A percentile compares a stretch with the other conserved stretches of the same genome.
phyloP scores from a whole-genome alignment of 2,329 filamentous ascomycete species.

The Fusarium poae region DNA sequence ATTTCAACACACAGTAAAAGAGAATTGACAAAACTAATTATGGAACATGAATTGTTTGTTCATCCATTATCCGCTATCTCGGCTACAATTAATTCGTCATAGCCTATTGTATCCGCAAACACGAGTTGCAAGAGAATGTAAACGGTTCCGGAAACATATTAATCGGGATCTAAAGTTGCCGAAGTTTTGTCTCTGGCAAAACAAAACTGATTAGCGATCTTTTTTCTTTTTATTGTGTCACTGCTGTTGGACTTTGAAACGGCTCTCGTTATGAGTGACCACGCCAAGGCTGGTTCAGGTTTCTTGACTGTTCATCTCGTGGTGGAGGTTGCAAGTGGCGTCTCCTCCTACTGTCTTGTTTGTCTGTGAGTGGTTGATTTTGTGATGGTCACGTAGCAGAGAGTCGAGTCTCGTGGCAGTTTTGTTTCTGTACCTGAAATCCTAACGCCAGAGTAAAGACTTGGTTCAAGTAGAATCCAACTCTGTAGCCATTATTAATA shows the following conservation, averaged over 20 bases:
- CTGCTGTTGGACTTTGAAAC: constrained; percentile 33
- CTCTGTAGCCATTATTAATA: constrained; percentile 9
- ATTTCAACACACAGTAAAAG: constrained; percentile 17
- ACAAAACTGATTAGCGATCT: constrained; percentile 8
- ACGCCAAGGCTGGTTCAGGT: constrained; percentile 38
- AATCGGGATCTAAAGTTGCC: constrained; percentile 36
- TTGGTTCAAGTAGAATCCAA: neutral
- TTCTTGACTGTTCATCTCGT: constrained; percentile 19
- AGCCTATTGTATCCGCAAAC: constrained; percentile 7
- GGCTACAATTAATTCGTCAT: constrained; percentile 20
- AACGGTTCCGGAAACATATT: constrained; percentile 4
- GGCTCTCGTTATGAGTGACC: constrained; percentile 14
- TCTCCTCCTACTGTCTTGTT: constrained; percentile 1
- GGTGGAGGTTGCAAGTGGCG: constrained; percentile 20
- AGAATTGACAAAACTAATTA: constrained; percentile 3
- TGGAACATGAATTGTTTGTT: constrained; percentile 18
- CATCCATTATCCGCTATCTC: neutral
- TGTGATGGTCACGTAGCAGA: neutral
- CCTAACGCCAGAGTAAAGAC: neutral
- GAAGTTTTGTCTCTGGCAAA: constrained; percentile 14
- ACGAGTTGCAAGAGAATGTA: constrained; percentile 21
- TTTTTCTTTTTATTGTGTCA: constrained; percentile 1
- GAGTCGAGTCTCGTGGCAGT: constrained; percentile 6
- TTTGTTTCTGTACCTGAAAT: neutral
- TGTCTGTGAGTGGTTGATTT: constrained; percentile 2